A percentile compares a stretch with the other conserved stretches of the same genome.
Conservation (phyloP, 2,329 filamentous ascomycete species). For the Xylariaceae sp. region DNA sequence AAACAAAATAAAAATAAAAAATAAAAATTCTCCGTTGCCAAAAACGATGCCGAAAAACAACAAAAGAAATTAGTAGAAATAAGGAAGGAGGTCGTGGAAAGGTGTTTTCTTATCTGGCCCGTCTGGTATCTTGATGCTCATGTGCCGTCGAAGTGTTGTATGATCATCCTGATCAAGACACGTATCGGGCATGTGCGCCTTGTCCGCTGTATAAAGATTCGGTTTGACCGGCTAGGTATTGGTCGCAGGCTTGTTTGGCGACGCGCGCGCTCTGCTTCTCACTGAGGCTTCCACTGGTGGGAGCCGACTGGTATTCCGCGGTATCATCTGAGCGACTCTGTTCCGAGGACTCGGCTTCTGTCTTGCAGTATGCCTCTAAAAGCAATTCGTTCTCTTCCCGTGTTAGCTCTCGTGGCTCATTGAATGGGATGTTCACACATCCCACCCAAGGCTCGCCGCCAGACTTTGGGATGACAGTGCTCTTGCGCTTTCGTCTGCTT, state of each 20-base stretch:
- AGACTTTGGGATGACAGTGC: conserved; percentile 20
- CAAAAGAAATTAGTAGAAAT: no score
- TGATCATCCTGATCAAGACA: conserved; percentile 3
- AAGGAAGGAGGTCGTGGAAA: no score
- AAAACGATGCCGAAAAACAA: no score
- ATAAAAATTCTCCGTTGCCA: no score
- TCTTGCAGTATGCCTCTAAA: conserved; percentile 26
- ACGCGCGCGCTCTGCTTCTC: conserved; percentile 33
- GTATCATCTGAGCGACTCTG: conserved; percentile 17
- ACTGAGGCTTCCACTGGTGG: conserved; percentile 17
- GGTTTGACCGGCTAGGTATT: conserved; percentile 27
- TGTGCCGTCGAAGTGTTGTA: no score
- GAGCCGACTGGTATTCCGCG: conserved; percentile 19
- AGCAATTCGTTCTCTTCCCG: conserved; percentile 30
- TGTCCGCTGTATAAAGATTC: conserved; percentile 23
- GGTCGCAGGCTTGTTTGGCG: conserved; percentile 35
- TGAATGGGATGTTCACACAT: conserved; percentile 17
- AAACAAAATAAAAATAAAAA: background rate
- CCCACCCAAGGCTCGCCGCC: conserved; percentile 19
- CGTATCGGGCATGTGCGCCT: conserved; percentile 11
- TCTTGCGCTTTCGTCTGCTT: conserved; percentile 39
- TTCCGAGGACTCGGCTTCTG: conserved; percentile 14
- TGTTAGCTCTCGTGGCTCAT: conserved; percentile 25
- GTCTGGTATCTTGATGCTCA: no score
- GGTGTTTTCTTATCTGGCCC: no score